Base-by-base conservation (phyloP, 2,329 filamentous ascomycete genomes). In the Cadophora sp. region DNA sequence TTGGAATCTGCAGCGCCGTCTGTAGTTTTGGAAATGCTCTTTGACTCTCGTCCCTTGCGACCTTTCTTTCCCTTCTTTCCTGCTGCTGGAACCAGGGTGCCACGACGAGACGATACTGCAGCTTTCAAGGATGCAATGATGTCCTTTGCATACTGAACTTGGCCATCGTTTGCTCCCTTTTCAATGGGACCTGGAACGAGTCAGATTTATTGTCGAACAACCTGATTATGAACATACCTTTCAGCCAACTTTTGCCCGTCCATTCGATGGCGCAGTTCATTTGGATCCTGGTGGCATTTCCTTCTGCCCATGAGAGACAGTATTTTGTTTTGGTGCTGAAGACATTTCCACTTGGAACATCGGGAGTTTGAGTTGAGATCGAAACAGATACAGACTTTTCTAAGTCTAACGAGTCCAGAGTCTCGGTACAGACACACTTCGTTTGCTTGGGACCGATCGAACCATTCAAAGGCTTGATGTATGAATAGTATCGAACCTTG, bases 211-310 rank as follows among this genome's bases (percentile, higher is more conserved):
- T 63, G 26, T 34, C 8, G 19, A 12, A 50, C 4, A n/a, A 7
- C 7, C 26, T 65, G 59, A 31, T 59, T 22, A n/a, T 19, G 43
- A 69, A 69, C 84, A 78, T 83, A 97, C 94, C 93, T 83, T 96
- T 97, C 56, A 99, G 83, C 96, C 96, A 99, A 82, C 94, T 97
- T 85, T 98, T 99, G 74, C 94, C 94, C 3, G 91, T 91, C 97
- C 97, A 99, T 77, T 99, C 97, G 53, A 97, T 92, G 1, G 89
- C 91, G 79, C 93, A 97, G 73, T 91, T 97, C 81, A 95, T 91
- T 70, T 96, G 89, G 34, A 99, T 82, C 31, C 94, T 87, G 0
- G 97, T 99, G 48, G 89, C 83, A 76, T 97, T 97, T 70, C 90
- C 91, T 62, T 96, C 89, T 4, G 90, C 94, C 96, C 96, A 99